A percentile compares a stretch with the other conserved stretches of the same genome.
Conservation (phyloP, 192 early-diverging fungal species). For the Coemansia sp. region DNA sequence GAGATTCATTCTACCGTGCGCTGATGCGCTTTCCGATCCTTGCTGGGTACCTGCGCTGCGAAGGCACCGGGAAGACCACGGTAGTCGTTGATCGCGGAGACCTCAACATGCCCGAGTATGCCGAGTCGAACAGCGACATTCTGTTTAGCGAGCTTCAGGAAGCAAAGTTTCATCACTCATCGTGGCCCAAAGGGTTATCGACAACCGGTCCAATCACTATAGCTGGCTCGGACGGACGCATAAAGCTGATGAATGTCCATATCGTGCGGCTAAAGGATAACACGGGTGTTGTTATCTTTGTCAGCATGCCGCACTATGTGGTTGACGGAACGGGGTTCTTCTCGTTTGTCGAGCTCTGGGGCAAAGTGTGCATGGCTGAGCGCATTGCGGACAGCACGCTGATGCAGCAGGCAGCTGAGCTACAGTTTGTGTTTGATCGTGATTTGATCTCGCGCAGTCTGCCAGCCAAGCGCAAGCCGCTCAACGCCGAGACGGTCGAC, state of each 20-base stretch:
- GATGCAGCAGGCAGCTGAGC: background rate
- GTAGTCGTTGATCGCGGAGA: constrained; percentile 26
- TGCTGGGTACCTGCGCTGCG: constrained; percentile 24
- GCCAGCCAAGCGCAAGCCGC: constrained; percentile 26
- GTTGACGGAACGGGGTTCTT: constrained; percentile 49
- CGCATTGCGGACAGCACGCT: constrained; percentile 3
- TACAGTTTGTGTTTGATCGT: constrained; percentile 39
- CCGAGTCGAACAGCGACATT: constrained; percentile 24
- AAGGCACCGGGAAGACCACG: constrained; percentile 14
- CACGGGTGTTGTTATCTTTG: constrained; percentile 39
- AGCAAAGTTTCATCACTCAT: constrained; percentile 35
- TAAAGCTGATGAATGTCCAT: constrained; percentile 32
- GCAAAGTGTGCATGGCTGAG: constrained; percentile 15
- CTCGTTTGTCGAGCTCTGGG: constrained; percentile 47
- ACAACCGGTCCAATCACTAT: constrained; percentile 32
- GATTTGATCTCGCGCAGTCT: constrained; percentile 26
- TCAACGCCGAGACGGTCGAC: constrained; percentile 16
- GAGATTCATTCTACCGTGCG: constrained; percentile 32
- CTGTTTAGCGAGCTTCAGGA: constrained; percentile 17
- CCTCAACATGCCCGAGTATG: constrained; percentile 52
- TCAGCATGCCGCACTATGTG: constrained; percentile 46
- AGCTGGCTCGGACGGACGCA: constrained; percentile 20
- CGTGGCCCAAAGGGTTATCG: constrained; percentile 40
- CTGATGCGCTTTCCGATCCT: constrained; percentile 37
- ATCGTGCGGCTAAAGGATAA: constrained; percentile 33